Base-by-base conservation (phyloP, 2,329 filamentous ascomycete genomes). In the Diaporthe citrichinensis region DNA sequence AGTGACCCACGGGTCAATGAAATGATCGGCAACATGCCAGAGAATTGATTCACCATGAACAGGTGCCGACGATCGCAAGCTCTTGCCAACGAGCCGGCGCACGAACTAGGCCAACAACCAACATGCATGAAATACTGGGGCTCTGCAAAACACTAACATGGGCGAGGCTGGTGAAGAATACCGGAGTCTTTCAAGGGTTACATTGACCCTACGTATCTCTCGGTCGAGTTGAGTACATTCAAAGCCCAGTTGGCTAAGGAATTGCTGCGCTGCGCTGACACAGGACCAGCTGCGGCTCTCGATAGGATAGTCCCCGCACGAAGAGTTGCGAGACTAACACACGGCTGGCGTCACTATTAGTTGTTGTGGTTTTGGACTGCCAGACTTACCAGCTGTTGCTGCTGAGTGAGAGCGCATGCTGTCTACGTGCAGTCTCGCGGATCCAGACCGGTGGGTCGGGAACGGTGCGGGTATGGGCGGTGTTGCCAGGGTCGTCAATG, bases 101-200 rank as follows among this genome's bases (percentile, higher is more conserved):
- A 36, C 46, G 15, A 23, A 25, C 44, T 7, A 44, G 41, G 41
- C 41, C 17, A 44, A 44, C 41, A 44, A 44, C 41, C 44, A 25
- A 51, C 44, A 49, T n/a, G 44, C 62, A 67, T 67, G n/a, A 34
- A 67, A 67, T 10, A 67, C 10, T 51, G 44, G 62, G 62, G 10
- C 20, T 14, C 31, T 36, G 62, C 62, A 14, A 49, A 34, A 51
- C 44, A 67, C 41, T 39, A 34, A 15, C 62, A 44, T 20, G 31
- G 20, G 20, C 10, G 20, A 31, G 25, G 25, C 25, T 34, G 41
- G 61, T 23, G 17, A 49, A 49, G 17, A 15, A 34, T 25, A 15
- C n/a, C 4, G 25, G 61, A 17, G n/a, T 49, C 17, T 49, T 49
- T n/a, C 10, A 7, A 23, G 20, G 46, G 17, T 49, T 8, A 23